Evolutionary conservation across 2,329 filamentous ascomycete genomes (phyloP).

Genomic region (Penicillium sp.): DNA sequence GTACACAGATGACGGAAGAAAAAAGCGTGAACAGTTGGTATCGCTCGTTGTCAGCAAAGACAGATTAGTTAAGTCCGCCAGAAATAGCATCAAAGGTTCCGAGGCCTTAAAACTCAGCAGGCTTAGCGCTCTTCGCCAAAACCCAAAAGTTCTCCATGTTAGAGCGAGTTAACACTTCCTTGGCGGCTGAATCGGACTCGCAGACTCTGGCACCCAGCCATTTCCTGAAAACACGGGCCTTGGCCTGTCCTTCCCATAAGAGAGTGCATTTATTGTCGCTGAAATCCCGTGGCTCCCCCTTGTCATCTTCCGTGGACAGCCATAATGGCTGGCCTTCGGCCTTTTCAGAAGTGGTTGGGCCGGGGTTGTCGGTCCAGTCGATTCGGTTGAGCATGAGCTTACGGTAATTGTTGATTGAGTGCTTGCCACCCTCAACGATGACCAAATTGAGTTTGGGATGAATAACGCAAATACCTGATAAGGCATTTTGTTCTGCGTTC

Average conservation of each 20-base stretch:
- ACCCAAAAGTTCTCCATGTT: conserved; percentile 98
- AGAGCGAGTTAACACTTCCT: conserved; percentile 74
- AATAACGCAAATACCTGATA: conserved; percentile 91
- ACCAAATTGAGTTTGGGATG: conserved; percentile 87
- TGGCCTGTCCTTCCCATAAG: conserved; percentile 90
- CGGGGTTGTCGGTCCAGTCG: conserved; percentile 89
- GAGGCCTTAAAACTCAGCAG: conserved; percentile 30
- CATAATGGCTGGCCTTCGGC: conserved; percentile 68
- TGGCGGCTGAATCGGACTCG: conserved; percentile 87
- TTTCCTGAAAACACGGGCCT: conserved; percentile 77
- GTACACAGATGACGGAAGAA: conserved; percentile 5
- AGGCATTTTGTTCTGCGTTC: conserved; percentile 85
- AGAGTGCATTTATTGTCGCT: conserved; percentile 79
- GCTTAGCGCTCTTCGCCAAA: conserved; percentile 71
- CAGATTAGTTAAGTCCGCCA: not conserved
- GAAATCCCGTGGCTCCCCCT: conserved; percentile 79
- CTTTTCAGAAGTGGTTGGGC: conserved; percentile 65
- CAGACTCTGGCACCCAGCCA: conserved; percentile 85
- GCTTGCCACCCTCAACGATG: conserved; percentile 86
- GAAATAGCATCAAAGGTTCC: not conserved
- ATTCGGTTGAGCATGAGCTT: conserved; percentile 94
- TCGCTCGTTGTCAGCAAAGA: conserved; percentile 4
- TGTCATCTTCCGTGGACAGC: conserved; percentile 78
- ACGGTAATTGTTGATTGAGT: conserved; percentile 82
- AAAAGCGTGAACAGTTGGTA: conserved; percentile 2